phyloP scores from a whole-genome alignment of 768 basidiomycete species.

The Jaapia argillacea region DNA sequence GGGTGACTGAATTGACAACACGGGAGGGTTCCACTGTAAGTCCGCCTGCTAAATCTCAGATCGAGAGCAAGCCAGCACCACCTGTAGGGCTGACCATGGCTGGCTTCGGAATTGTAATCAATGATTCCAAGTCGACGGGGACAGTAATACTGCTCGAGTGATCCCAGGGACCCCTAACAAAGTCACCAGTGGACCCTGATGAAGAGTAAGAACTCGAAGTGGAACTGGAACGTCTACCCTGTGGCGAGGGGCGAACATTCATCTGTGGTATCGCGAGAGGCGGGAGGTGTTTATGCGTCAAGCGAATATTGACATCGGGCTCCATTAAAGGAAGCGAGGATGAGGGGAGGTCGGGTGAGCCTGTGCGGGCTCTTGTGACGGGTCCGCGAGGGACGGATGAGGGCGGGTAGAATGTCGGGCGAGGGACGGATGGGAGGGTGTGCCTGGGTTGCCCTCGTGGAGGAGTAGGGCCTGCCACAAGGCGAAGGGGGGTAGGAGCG shows the following conservation, averaged over 20 bases:
- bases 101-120: conserved; percentile 37
- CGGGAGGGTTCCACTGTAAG: no score
- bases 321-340: conserved; percentile 14
- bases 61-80: not conserved
- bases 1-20: no score
- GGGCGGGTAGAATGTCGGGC: conserved; percentile 28
- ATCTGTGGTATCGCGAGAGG: not conserved
- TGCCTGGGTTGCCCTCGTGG: conserved; percentile 53
- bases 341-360: conserved; percentile 22
- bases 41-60: no score
- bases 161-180: conserved; percentile 46
- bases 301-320: not conserved
- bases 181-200: conserved; percentile 9
- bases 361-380: conserved; percentile 1
- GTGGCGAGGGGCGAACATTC: conserved; percentile 9
- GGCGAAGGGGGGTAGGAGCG: conserved; percentile 56
- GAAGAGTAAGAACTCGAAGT: conserved; percentile 12
- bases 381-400: conserved; percentile 1
- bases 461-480: conserved; percentile 52
- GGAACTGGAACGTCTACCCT: not conserved
- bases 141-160: conserved; percentile 35
- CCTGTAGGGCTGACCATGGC: conserved; percentile 19
- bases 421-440: conserved; percentile 55
- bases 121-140: conserved; percentile 33
- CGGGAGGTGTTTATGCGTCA: not conserved